A percentile compares a stretch with the other conserved stretches of the same genome.
Conservation (phyloP, 2,329 filamentous ascomycete species). For the Tympanopsis confertula region DNA sequence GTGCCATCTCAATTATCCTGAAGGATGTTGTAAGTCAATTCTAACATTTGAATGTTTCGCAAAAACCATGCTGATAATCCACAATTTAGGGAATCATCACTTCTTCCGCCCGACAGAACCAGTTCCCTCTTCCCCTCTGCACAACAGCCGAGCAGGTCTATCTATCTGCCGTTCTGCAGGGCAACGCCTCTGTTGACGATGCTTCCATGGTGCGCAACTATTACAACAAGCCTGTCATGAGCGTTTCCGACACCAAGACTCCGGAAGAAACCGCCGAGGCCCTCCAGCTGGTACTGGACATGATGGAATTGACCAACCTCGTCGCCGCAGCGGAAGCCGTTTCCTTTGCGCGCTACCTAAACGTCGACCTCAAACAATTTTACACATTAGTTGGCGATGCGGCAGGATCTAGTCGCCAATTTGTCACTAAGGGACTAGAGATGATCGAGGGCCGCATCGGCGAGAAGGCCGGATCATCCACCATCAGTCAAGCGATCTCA, state of each 20-base stretch:
- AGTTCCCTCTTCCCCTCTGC: slow-evolving; percentile 49
- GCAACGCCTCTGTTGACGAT: slow-evolving; percentile 41
- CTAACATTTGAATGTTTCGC: slow-evolving; percentile 2
- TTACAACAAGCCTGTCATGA: slow-evolving; percentile 22
- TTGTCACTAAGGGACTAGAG: slow-evolving; percentile 16
- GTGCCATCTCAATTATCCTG: slow-evolving; percentile 45
- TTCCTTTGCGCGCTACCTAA: slow-evolving; percentile 29
- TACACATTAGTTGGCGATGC: slow-evolving; percentile 31
- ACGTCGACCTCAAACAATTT: slow-evolving; percentile 29
- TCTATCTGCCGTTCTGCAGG: slow-evolving; percentile 43
- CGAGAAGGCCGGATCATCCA: slow-evolving; percentile 15
- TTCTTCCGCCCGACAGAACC: slow-evolving; percentile 42
- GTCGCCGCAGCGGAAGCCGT: slow-evolving; percentile 33
- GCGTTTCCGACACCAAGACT: slow-evolving; percentile 15
- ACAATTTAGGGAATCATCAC: slow-evolving; percentile 48
- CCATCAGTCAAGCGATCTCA: slow-evolving; percentile 19
- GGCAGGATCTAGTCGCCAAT: slow-evolving; percentile 30
- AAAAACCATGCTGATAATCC: slow-evolving; percentile 2
- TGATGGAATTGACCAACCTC: slow-evolving; percentile 33
- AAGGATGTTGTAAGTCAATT: slow-evolving; percentile 31
- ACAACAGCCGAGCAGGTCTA: slow-evolving; percentile 55
- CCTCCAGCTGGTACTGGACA: slow-evolving; percentile 25
- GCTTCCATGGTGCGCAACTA: slow-evolving; percentile 43
- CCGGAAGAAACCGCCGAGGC: slow-evolving; percentile 18
- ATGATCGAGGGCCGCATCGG: not conserved